Evolutionary conservation across 1,284 basidiomycete species (phyloP), one percentile per base, ranked within the genome.

Genomic region (Pterulicium gracile): DNA sequence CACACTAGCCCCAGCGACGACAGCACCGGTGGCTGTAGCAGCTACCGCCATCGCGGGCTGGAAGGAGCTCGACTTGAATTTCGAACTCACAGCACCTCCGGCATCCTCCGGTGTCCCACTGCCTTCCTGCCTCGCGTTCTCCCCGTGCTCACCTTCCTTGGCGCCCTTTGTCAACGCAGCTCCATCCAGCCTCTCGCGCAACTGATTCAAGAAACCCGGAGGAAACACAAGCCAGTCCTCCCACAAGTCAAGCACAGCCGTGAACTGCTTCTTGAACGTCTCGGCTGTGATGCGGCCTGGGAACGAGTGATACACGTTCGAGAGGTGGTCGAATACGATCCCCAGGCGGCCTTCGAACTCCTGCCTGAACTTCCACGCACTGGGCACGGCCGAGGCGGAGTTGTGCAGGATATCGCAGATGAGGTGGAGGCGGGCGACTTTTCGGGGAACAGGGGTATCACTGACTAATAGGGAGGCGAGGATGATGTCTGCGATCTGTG

Each of bases 341-440:
- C 88, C 88, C 1, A 97, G 74, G 19, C 88, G 75, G 12, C 79
- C 72, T 59, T 97, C 92, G 56, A 97, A 93, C 52, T 92, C 87
- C 51, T 88, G 81, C 24, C 94, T 81, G 63, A 90, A 97, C 60
- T 89, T 90, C 93, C 93, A 97, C 14, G 90, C 90, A 61, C 85
- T 88, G 1, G 88, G 84, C 5, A 93, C 73, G 2, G 89, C 70
- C 3, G 84, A 85, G 32, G 91, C 93, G 2, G 90, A 92, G 61
- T 98, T 99, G 68, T 98, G 93, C 21, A 99, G 73, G 51, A 99
- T 96, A 59, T 99, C 96, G 56, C 93, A 97, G 46, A 98, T 88
- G 42, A 97, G 77, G 65, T 97, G 85, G 20, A 99, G 77, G 4
- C 96, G 81, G 3, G 96, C 91, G 43, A 98, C 78, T 62, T 99